Percentiles rank a stretch among this genome's conserved stretches.
phyloP scores from a whole-genome alignment of 345 rosid genomes.

The Schrenkiella parvula region DNA sequence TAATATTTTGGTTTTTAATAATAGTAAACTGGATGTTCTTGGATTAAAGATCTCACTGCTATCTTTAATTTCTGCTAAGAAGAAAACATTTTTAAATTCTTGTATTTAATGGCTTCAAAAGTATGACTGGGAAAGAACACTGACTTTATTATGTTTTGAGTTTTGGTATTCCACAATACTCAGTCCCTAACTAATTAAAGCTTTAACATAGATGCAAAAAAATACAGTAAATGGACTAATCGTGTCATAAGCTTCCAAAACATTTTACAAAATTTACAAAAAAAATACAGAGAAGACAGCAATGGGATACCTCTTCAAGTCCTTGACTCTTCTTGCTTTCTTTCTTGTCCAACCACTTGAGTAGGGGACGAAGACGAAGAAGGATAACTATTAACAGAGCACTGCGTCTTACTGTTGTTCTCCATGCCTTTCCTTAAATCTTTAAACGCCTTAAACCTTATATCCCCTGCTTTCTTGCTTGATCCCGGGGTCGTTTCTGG shows the following conservation, averaged over 20 bases:
- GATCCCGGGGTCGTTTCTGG: conserved; percentile 39
- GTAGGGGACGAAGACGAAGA: conserved; percentile 28
- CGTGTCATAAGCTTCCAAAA: not conserved
- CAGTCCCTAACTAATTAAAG: not conserved
- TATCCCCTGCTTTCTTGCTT: conserved; percentile 32
- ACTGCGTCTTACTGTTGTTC: conserved; percentile 35
- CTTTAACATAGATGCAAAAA: not conserved
- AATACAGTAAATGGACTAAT: not conserved
- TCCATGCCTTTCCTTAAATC: conserved; percentile 35
- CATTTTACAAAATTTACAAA: not conserved
- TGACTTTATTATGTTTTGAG: not conserved
- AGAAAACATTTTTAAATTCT: too few relatives aligned
- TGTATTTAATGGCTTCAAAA: not conserved
- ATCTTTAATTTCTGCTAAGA: not conserved
- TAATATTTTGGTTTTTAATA: not conserved
- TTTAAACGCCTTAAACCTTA: conserved; percentile 46
- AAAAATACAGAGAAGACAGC: not conserved
- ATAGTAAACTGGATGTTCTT: not conserved
- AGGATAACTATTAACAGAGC: conserved; percentile 26
- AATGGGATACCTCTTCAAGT: not conserved
- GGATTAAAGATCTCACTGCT: not conserved
- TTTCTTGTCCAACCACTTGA: conserved; percentile 9
- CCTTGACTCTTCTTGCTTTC: conserved; percentile 7
- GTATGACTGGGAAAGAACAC: not conserved
- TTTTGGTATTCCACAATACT: not conserved